Conservation (phyloP, 139 green algal genomes). For the Micractinium conductrix region DNA sequence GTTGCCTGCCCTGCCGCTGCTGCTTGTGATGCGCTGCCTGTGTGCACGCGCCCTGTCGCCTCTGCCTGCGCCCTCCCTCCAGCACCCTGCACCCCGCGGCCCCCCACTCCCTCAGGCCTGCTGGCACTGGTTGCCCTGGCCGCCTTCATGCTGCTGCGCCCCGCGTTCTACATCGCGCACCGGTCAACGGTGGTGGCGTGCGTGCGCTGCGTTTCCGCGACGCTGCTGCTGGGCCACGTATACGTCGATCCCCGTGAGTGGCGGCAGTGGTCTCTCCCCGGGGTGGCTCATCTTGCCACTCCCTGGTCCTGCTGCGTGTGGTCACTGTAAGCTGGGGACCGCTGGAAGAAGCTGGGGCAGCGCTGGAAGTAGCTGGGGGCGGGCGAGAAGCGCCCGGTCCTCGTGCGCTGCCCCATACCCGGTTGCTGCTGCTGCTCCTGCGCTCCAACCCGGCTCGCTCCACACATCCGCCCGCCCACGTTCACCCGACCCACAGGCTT, state of each 20-base stretch:
- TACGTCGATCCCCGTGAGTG: conserved; percentile 9
- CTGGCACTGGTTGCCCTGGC: conserved; percentile 13
- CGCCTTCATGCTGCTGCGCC: not conserved
- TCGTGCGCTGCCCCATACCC: not conserved
- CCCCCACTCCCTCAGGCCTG: conserved; percentile 7
- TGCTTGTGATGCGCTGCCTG: not conserved
- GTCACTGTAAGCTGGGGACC: not conserved
- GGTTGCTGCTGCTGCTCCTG: not conserved
- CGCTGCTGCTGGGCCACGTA: conserved; percentile 11
- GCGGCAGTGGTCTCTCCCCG: not conserved
- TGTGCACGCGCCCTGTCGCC: not conserved
- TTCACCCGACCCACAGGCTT: not conserved
- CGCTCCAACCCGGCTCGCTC: not conserved
- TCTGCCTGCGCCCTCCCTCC: not conserved
- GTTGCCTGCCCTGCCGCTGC: not conserved
- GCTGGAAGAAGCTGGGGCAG: too few relatives aligned
- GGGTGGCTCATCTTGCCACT: too few relatives aligned
- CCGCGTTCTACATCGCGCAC: not conserved
- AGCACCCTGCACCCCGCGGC: not conserved
- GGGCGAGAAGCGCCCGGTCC: too few relatives aligned
- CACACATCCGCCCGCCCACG: not conserved
- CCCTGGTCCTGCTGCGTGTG: too few relatives aligned
- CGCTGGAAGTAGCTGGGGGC: too few relatives aligned
- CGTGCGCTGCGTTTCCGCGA: not conserved
- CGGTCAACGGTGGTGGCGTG: not conserved